Evolutionary conservation across 2,329 filamentous ascomycete genomes (phyloP), one percentile per base, ranked within the genome.

Genomic region (Ascochyta pisi): DNA sequence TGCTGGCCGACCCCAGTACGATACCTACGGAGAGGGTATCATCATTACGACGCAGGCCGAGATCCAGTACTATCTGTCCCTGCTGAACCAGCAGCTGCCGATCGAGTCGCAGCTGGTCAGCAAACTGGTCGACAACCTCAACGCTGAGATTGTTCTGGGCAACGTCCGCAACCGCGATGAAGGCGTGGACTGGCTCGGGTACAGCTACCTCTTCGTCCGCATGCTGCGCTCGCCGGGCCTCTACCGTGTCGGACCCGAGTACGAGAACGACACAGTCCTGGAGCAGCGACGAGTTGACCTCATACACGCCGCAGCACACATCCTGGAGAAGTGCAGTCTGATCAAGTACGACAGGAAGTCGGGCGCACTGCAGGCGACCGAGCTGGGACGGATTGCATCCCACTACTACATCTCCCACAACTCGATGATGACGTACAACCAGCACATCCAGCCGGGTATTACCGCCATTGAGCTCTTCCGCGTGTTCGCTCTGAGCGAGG

Each of bases 221-320:
- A 99, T 99, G 95, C 84, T 99, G 60, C 89, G 95, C 27, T 97
- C 94, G 2, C 95, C 95, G 33, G 94, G 92, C 0, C 80, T 99
- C 12, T 99, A 99, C 74, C 94, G 95, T 70, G 95, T 99, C 46
- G 95, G 95, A 4, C 88, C 93, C 10, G 96, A 99, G 68, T 99
- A 98, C 67, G 92, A 96, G 68, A 89, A 96, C 52, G 95, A 99
- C 64, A 90, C 90, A 45, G 89, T 90, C 2, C 79, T 99, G 33
- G 94, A 98, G 74, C 96, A 99, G 75, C 96, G 96, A 77, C 89
- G 95, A 53, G 95, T 99, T n/a, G 95, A 99, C 72, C 83, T 99
- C 41, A 89, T 98, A 52, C 95, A 99, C 74, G 96, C 96, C 24
- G 95, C 96, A 44, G 94, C 95, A 15, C 84, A 86, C 29, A 87